These are phyloP conservation scores for Eucalyptus melliodora DNA, from an alignment of 345 rosid species.

Conservation along the genomic window DNA sequence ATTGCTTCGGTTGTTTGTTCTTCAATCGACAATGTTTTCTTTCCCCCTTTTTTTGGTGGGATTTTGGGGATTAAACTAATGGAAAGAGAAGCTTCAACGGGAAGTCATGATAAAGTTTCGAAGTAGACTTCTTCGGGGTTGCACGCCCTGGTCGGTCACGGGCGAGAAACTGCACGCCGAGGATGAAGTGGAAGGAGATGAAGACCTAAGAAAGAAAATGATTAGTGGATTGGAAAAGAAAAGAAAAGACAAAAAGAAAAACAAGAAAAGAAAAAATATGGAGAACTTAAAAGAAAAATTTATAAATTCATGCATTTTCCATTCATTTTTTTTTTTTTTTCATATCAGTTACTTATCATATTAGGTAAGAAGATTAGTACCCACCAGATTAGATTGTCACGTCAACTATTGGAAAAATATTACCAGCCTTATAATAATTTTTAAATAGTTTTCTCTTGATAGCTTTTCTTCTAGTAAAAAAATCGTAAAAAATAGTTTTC, in stretches of 20 bases:
- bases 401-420: too few relatives aligned
- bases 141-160: neutral
- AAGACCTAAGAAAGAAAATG: neutral
- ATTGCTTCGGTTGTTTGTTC: neutral
- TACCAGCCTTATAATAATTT: neutral
- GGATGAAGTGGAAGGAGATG: neutral
- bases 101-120: neutral
- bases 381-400: accelerated
- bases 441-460: too few relatives aligned
- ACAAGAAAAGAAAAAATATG: too few relatives aligned
- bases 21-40: neutral
- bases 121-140: neutral
- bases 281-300: too few relatives aligned
- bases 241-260: too few relatives aligned
- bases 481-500: neutral
- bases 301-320: too few relatives aligned
- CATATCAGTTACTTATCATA: too few relatives aligned
- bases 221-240: neutral
- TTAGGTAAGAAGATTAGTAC: too few relatives aligned
- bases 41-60: neutral
- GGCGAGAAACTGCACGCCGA: neutral
- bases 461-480: neutral
- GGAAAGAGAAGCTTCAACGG: neutral
- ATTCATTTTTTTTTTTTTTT: too few relatives aligned
- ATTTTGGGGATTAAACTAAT: neutral